Conservation (phyloP, 1,139 yeast species). For the Lodderomyces oxycetoniae region DNA sequence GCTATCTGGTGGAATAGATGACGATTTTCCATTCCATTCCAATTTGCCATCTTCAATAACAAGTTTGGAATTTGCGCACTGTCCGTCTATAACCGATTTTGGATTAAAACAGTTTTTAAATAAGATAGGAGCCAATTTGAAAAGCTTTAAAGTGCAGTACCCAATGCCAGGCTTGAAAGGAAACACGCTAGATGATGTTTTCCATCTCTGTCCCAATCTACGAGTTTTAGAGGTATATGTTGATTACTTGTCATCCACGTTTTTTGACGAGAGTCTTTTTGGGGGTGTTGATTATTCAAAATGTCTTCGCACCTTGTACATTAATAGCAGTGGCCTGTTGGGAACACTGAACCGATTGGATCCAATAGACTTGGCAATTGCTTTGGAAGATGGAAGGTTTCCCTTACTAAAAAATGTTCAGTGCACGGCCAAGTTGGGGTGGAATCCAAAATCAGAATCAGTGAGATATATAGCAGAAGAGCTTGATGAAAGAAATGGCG, state of each 20-base stretch:
- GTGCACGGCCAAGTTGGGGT: conserved; percentile 75
- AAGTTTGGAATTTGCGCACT: conserved; percentile 76
- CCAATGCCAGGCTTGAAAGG: conserved; percentile 82
- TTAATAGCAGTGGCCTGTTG: conserved; percentile 83
- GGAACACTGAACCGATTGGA: conserved; percentile 81
- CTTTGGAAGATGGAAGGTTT: conserved; percentile 71
- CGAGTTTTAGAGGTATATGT: conserved; percentile 62
- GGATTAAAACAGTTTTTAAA: conserved; percentile 58
- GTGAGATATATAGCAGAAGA: conserved; percentile 42
- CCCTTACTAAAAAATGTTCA: conserved; percentile 62
- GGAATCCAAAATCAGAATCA: conserved; percentile 76
- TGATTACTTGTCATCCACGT: conserved; percentile 69
- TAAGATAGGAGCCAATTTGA: conserved; percentile 62
- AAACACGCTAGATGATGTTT: conserved; percentile 67
- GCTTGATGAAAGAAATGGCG: conserved; percentile 41
- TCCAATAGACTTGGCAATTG: conserved; percentile 84
- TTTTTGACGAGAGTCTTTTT: conserved; percentile 58
- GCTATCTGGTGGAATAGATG: conserved; percentile 84
- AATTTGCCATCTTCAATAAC: conserved; percentile 68
- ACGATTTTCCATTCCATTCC: conserved; percentile 65
- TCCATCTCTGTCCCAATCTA: conserved; percentile 72
- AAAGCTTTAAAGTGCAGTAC: conserved; percentile 62
- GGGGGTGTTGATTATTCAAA: conserved; percentile 36
- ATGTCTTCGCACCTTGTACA: conserved; percentile 60
- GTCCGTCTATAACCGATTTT: conserved; percentile 66